Evolutionary conservation across 179 eudicot species (phyloP).

Genomic region (Pouteria campechiana): DNA sequence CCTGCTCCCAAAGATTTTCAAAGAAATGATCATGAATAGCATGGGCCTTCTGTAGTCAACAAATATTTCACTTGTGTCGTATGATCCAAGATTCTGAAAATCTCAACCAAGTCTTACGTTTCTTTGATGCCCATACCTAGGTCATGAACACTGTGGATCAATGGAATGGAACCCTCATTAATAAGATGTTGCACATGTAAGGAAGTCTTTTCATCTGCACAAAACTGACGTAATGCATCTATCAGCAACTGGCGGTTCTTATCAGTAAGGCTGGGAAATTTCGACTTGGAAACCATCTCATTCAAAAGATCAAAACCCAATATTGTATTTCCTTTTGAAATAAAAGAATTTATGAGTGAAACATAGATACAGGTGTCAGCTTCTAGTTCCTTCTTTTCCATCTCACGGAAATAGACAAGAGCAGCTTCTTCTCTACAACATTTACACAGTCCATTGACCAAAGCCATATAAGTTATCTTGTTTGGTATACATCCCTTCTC

Average conservation of each 20-base stretch:
- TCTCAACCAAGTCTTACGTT: too few relatives aligned
- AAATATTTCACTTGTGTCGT: too few relatives aligned
- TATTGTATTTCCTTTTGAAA: conserved; percentile 23
- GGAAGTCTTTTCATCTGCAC: conserved; percentile 32
- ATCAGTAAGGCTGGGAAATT: conserved; percentile 25
- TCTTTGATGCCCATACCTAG: too few relatives aligned
- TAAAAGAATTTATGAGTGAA: conserved; percentile 40
- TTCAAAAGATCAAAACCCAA: conserved; percentile 44
- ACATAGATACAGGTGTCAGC: conserved; percentile 52
- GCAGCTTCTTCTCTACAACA: conserved; percentile 47
- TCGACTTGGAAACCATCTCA: conserved; percentile 32
- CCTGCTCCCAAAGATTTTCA: too few relatives aligned
- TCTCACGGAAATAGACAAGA: conserved; percentile 36
- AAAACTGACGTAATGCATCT: conserved; percentile 34
- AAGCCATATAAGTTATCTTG: conserved; percentile 64
- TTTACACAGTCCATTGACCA: conserved; percentile 79
- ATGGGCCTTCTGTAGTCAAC: too few relatives aligned
- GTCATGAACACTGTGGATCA: background rate
- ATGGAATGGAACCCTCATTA: conserved; percentile 30
- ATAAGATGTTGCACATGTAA: conserved; percentile 24
- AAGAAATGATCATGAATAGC: too few relatives aligned
- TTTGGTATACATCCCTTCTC: conserved; percentile 55
- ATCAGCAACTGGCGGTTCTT: conserved; percentile 30
- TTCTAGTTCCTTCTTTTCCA: conserved; percentile 51
- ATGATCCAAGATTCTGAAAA: too few relatives aligned